These are phyloP conservation scores for Yamadazyma buinensis DNA, from an alignment of 1,139 yeast species.

Conservation along the genomic window DNA sequence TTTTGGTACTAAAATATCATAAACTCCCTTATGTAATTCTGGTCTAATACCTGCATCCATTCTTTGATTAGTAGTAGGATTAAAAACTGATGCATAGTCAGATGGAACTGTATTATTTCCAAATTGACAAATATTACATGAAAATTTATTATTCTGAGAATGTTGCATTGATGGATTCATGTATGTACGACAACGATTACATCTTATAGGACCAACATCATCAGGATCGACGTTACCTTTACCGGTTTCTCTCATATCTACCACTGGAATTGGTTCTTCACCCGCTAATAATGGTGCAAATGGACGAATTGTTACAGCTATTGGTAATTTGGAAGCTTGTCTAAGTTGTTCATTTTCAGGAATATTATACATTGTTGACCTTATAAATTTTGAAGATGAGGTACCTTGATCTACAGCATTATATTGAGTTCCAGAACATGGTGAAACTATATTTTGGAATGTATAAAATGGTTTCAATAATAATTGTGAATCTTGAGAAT, in stretches of 20 bases:
- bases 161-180: constrained; percentile 83
- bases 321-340: constrained; percentile 69
- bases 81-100: constrained; percentile 65
- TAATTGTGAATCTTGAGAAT: constrained; percentile 15
- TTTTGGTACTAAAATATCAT: constrained; percentile 76
- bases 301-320: constrained; percentile 79
- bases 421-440: constrained; percentile 73
- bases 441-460: constrained; percentile 74
- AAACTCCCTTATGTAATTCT: constrained; percentile 79
- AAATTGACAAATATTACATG: constrained; percentile 86
- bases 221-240: constrained; percentile 21
- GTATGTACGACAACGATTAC: constrained; percentile 87
- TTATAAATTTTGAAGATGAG: constrained; percentile 74
- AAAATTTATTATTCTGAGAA: constrained; percentile 58
- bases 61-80: constrained; percentile 48
- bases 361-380: constrained; percentile 78
- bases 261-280: constrained; percentile 63
- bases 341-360: constrained; percentile 75
- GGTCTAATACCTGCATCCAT: constrained; percentile 65
- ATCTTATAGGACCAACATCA: constrained; percentile 73
- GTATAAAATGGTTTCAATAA: constrained; percentile 53
- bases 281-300: constrained; percentile 58
- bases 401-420: constrained; percentile 77
- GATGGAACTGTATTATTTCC: constrained; percentile 63
- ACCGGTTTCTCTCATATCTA: constrained; percentile 52